Percentiles rank a stretch among this genome's conserved stretches.
Evolutionary conservation across 2,329 filamentous ascomycete species (phyloP).

Genomic region (Trichocomaceae sp.): DNA sequence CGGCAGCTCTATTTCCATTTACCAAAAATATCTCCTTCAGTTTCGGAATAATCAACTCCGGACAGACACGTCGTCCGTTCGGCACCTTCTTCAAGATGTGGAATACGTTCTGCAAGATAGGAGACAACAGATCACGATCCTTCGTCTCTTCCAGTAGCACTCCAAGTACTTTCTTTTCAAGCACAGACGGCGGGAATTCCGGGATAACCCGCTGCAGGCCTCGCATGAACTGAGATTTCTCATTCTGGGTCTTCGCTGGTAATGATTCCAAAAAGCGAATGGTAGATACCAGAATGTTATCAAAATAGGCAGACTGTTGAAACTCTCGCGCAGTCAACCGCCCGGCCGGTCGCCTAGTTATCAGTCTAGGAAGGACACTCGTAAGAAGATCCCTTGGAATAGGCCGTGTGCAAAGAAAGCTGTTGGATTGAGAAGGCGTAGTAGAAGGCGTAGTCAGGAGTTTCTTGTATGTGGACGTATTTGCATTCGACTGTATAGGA

Average conservation of each 20-base stretch:
- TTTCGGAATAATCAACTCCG: conserved; percentile 76
- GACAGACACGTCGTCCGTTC: conserved; percentile 68
- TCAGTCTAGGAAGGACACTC: conserved; percentile 73
- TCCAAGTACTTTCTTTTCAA: conserved; percentile 90
- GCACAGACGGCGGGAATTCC: conserved; percentile 85
- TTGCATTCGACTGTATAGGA: conserved; percentile 74
- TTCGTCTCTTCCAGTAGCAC: conserved; percentile 89
- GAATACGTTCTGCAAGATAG: conserved; percentile 87
- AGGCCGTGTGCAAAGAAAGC: conserved; percentile 71
- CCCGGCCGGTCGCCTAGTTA: conserved; percentile 80
- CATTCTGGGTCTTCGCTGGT: conserved; percentile 81
- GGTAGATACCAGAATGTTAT: conserved; percentile 92
- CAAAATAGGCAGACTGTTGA: conserved; percentile 91
- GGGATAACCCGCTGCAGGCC: conserved; percentile 80
- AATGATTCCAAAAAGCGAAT: conserved; percentile 90
- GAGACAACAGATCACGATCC: conserved; percentile 74
- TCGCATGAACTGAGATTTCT: conserved; percentile 87
- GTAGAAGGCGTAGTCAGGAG: conserved; percentile 71
- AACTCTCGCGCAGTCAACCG: conserved; percentile 84
- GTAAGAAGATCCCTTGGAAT: conserved; percentile 71
- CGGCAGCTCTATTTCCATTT: conserved; percentile 39
- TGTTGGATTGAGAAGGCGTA: conserved; percentile 72
- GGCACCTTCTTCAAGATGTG: conserved; percentile 77
- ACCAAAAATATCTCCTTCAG: conserved; percentile 75
- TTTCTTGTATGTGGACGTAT: conserved; percentile 76